These are phyloP conservation scores for Acanthamoeba healyi DNA, from an alignment of 208 protist species.

Conservation along the genomic window DNA sequence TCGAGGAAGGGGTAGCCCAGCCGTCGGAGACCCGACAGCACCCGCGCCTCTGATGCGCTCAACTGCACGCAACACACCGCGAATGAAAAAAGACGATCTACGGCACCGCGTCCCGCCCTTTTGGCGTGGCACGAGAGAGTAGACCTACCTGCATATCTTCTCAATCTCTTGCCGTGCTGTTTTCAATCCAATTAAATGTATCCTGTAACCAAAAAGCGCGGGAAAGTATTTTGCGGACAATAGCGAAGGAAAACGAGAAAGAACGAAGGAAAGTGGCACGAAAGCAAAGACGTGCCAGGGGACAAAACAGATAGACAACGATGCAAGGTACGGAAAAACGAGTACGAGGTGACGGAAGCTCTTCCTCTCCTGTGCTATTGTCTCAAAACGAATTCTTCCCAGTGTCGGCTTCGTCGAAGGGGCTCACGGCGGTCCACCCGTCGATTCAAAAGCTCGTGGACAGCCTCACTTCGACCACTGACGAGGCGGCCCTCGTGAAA, in stretches of 20 bases:
- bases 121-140: no score
- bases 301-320: no score
- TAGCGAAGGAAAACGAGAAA: background rate
- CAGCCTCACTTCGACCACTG: background rate
- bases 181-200: background rate
- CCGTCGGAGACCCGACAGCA: background rate
- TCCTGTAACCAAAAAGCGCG: background rate
- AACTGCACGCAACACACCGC: background rate
- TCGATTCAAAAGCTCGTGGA: conserved; percentile 55
- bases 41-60: background rate
- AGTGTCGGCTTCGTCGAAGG: conserved; percentile 41
- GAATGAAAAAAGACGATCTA: background rate
- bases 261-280: background rate
- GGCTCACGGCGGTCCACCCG: conserved; percentile 12
- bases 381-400: background rate
- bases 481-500: background rate
- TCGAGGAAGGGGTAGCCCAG: conserved; percentile 9
- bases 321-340: background rate
- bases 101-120: no score
- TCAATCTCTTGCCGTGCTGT: background rate
- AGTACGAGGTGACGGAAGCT: no score
- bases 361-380: background rate
- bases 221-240: background rate
- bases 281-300: no score
- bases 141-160: background rate